These are phyloP conservation scores for Candida yuanshanica DNA, from an alignment of 805 yeast genomes.

Conservation along the genomic window DNA sequence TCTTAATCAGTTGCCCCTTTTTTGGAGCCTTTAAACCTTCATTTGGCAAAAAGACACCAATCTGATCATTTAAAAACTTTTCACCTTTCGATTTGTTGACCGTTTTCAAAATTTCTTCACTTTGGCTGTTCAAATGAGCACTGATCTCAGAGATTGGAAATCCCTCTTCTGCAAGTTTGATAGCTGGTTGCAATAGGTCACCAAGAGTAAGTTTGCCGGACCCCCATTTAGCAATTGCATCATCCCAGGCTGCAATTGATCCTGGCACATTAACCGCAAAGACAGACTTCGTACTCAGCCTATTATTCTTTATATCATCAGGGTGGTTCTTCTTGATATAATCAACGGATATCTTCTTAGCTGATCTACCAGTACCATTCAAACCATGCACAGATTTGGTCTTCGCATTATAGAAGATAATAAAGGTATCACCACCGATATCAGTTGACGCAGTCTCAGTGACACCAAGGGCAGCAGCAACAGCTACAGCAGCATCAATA, in stretches of 20 bases:
- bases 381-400: conserved; percentile 54
- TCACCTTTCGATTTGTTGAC: conserved; percentile 28
- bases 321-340: conserved; percentile 34
- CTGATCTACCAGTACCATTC: conserved; percentile 74
- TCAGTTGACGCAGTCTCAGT: conserved; percentile 59
- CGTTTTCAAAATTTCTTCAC: conserved; percentile 32
- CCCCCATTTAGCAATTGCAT: conserved; percentile 66
- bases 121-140: conserved; percentile 42
- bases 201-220: conserved; percentile 56
- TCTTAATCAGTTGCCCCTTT: conserved; percentile 53
- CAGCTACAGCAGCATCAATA: conserved; percentile 59
- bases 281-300: conserved; percentile 49
- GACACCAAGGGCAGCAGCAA: conserved; percentile 48
- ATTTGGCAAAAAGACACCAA: conserved; percentile 33
- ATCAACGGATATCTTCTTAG: conserved; percentile 43
- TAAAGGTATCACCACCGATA: conserved; percentile 66
- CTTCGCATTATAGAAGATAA: conserved; percentile 47
- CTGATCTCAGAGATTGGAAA: conserved; percentile 59
- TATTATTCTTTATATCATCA: conserved; percentile 33
- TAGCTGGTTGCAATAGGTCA: conserved; percentile 59
- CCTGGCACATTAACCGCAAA: conserved; percentile 73
- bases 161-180: conserved; percentile 64
- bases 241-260: conserved; percentile 75
- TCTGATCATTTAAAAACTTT: conserved; percentile 23
- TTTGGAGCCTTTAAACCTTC: conserved; percentile 41